These are phyloP conservation scores for Plasmodium coatneyi DNA, from an alignment of 169 alveolate species.

Conservation along the genomic window DNA sequence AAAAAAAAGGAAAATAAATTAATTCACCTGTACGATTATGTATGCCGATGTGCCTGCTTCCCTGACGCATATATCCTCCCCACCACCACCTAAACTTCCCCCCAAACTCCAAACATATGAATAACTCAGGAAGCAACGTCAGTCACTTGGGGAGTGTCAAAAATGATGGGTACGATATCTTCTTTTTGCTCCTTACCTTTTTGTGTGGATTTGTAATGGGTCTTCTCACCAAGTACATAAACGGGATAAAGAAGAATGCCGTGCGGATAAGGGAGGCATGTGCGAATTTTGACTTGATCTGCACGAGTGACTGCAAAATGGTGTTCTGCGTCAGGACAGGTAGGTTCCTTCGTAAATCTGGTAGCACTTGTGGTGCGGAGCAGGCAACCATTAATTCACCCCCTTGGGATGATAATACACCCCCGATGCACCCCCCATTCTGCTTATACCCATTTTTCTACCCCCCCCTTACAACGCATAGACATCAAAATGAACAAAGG, in stretches of 20 bases:
- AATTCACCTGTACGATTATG: not conserved
- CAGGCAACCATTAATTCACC: not conserved
- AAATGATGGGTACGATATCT: not conserved
- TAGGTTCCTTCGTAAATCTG: slow-evolving; percentile 2
- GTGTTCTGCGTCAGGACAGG: slow-evolving; percentile 76
- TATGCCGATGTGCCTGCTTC: not conserved
- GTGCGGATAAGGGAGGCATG: slow-evolving; percentile 10
- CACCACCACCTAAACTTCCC: not conserved
- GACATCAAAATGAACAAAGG: slow-evolving; percentile 95
- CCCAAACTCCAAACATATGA: slow-evolving; percentile 1
- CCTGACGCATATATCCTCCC: not conserved
- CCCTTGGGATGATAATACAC: not conserved
- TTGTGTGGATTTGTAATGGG: slow-evolving; percentile 61
- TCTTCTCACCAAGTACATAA: slow-evolving; percentile 23
- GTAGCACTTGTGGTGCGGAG: not conserved
- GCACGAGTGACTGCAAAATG: slow-evolving; percentile 64
- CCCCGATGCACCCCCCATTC: not conserved
- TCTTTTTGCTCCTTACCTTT: slow-evolving; percentile 11
- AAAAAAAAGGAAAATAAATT: not conserved
- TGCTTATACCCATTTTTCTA: not conserved
- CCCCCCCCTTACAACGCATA: not conserved
- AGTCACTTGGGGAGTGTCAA: not conserved
- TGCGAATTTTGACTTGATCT: not conserved
- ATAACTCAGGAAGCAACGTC: not conserved
- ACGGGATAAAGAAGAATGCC: slow-evolving; percentile 4